These are phyloP conservation scores for Juglanconis oblonga DNA, from an alignment of 2,329 filamentous ascomycete genomes.

Conservation along the genomic window DNA sequence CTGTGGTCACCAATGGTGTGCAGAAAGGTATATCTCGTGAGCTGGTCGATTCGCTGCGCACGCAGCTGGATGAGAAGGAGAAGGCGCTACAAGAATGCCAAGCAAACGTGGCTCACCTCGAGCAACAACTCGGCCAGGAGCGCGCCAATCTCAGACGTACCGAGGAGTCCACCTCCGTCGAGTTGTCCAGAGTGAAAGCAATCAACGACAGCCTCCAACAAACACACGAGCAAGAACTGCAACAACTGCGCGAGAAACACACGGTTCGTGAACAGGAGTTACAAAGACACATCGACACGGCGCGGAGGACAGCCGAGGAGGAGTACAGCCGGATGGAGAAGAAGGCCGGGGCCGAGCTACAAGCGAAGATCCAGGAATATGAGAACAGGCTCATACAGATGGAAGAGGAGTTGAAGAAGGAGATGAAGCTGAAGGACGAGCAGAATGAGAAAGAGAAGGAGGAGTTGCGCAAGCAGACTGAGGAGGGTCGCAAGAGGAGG, in stretches of 20 bases:
- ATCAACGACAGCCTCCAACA: constrained; percentile 70
- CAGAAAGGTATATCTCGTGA: constrained; percentile 93
- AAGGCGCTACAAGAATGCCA: constrained; percentile 46
- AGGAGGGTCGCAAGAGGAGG: constrained; percentile 32
- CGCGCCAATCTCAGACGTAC: constrained; percentile 68
- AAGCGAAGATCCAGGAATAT: constrained; percentile 5
- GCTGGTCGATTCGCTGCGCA: constrained; percentile 79
- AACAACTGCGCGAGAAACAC: constrained; percentile 40
- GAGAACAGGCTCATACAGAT: constrained; percentile 19
- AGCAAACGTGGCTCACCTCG: constrained; percentile 43
- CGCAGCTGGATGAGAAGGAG: constrained; percentile 72
- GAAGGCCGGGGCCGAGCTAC: constrained; percentile 4
- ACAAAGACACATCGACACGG: constrained; percentile 15
- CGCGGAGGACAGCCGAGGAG: constrained; percentile 7
- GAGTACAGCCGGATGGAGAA: constrained; percentile 41
- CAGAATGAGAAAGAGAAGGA: constrained; percentile 37
- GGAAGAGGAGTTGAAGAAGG: constrained; percentile 18
- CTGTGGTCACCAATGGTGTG: constrained; percentile 72
- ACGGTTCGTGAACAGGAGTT: constrained; percentile 43
- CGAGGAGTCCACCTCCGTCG: constrained; percentile 55
- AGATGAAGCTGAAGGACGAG: constrained; percentile 28
- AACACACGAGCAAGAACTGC: constrained; percentile 65
- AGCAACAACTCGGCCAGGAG: constrained; percentile 65
- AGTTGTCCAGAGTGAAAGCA: constrained; percentile 43
- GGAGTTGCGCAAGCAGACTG: constrained; percentile 44